phyloP scores from a whole-genome alignment of 805 yeast species.

The Helenozyma rhizophorensis region DNA sequence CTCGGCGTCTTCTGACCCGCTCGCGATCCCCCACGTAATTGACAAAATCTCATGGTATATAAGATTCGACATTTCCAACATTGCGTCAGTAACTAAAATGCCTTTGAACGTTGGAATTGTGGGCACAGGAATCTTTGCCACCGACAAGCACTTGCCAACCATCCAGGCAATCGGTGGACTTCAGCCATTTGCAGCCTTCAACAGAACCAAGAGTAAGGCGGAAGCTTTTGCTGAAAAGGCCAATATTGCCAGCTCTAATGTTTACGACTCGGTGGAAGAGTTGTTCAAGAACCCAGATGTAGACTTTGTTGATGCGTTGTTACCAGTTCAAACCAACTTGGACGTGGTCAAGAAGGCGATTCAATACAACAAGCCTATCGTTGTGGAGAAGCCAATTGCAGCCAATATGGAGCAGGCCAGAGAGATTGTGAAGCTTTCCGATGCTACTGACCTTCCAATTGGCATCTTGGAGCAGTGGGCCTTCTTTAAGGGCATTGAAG shows the following conservation, averaged over 20 bases:
- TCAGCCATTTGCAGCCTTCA: slow-evolving; percentile 66
- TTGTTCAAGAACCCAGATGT: slow-evolving; percentile 62
- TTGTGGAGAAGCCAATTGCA: slow-evolving; percentile 89
- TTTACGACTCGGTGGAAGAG: slow-evolving; percentile 60
- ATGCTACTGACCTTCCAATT: slow-evolving; percentile 60
- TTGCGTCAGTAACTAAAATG: slow-evolving; percentile 10
- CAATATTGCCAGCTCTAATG: slow-evolving; percentile 42
- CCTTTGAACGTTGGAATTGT: slow-evolving; percentile 57
- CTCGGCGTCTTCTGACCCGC: background rate
- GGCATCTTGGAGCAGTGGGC: slow-evolving; percentile 85
- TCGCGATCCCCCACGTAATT: background rate
- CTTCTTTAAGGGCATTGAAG: slow-evolving; percentile 55
- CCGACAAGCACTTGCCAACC: slow-evolving; percentile 77
- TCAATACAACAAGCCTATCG: slow-evolving; percentile 69
- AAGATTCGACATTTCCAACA: too few relatives aligned
- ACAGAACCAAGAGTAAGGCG: slow-evolving; percentile 83
- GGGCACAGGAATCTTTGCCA: slow-evolving; percentile 89
- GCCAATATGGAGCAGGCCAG: slow-evolving; percentile 78
- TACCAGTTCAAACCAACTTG: slow-evolving; percentile 83
- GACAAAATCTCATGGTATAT: background rate
- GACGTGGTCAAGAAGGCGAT: slow-evolving; percentile 67
- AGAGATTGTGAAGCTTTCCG: slow-evolving; percentile 67
- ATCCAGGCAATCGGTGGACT: slow-evolving; percentile 48
- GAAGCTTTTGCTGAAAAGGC: slow-evolving; percentile 68
- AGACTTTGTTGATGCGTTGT: slow-evolving; percentile 76